Evolutionary conservation across 1,139 yeast species (phyloP).

Genomic region (Debaryomycetaceae sp.): DNA sequence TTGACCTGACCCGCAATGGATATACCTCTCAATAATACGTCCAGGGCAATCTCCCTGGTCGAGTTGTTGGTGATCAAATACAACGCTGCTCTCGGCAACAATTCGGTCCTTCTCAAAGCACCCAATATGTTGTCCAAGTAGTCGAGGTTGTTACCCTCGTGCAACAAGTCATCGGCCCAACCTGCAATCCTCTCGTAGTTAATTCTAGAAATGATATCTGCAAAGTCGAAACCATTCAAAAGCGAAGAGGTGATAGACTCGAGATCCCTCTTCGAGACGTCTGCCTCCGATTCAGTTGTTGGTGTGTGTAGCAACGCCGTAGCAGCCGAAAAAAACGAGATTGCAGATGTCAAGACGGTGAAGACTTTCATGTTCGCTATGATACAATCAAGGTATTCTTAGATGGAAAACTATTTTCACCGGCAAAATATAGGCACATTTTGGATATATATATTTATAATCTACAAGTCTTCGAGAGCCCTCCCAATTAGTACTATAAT

Average conservation of each 20-base stretch:
- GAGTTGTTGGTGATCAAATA: conserved; percentile 23
- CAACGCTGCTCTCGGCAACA: conserved; percentile 24
- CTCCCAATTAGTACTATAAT: background rate
- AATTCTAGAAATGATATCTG: conserved; percentile 6
- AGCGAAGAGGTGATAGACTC: conserved; percentile 8
- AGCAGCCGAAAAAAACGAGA: background rate
- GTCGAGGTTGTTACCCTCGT: conserved; percentile 18
- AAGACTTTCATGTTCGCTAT: background rate
- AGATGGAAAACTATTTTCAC: too few species aligned
- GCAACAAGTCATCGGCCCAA: conserved; percentile 24
- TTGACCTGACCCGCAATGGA: conserved; percentile 17
- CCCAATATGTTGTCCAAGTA: conserved; percentile 24
- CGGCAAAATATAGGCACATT: too few species aligned
- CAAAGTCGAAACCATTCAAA: conserved; percentile 4
- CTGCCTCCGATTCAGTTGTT: conserved; percentile 7
- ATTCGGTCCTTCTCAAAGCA: conserved; percentile 20
- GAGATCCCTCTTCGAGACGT: conserved; percentile 22
- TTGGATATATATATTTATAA: background rate
- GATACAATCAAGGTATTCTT: too few species aligned
- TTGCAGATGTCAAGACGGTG: background rate
- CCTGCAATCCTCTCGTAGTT: conserved; percentile 32
- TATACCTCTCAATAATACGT: conserved; percentile 17
- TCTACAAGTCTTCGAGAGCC: background rate
- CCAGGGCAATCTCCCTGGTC: conserved; percentile 19
- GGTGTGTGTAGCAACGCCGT: background rate